Evolutionary conservation across 768 basidiomycete genomes (phyloP).

Genomic region (Zangia roseola): DNA sequence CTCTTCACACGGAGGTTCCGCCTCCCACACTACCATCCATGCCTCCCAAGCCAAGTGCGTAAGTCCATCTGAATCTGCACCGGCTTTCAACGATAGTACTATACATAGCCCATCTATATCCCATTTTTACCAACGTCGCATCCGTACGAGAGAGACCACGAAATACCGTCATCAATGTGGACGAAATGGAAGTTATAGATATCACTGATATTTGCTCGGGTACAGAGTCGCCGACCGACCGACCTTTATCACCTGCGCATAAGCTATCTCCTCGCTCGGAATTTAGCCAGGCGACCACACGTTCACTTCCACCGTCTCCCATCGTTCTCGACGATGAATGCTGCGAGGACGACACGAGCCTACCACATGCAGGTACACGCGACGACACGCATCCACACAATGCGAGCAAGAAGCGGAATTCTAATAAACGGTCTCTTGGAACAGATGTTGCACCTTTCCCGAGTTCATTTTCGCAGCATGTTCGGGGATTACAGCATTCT

Average conservation of each 20-base stretch:
- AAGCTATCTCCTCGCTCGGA: constrained; percentile 12
- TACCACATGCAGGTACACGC: constrained; percentile 1
- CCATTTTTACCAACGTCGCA: constrained; percentile 23
- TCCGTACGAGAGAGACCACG: constrained; percentile 3
- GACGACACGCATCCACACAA: not conserved
- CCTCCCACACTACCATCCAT: not conserved
- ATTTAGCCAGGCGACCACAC: constrained; percentile 2
- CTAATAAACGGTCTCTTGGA: not conserved
- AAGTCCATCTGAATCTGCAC: not conserved
- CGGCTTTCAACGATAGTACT: not conserved
- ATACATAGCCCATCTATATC: constrained; percentile 23
- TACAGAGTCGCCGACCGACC: constrained; percentile 15
- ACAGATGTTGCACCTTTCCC: constrained; percentile 45
- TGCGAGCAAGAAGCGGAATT: constrained; percentile 4
- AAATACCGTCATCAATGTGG: constrained; percentile 9
- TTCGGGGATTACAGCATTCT: constrained; percentile 54
- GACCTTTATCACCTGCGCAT: constrained; percentile 2
- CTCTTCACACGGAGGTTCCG: not conserved
- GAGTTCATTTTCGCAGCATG: constrained; percentile 51
- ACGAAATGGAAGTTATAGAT: constrained; percentile 18
- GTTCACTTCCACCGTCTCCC: constrained; percentile 6
- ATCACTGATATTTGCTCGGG: constrained; percentile 19
- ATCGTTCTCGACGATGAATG: not conserved
- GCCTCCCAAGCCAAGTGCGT: constrained; percentile 22
- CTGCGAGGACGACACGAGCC: constrained; percentile 6